Evolutionary conservation across 179 eudicot genomes (phyloP), one percentile per base, ranked within the genome.

Genomic region (Corrigiola litoralis): DNA sequence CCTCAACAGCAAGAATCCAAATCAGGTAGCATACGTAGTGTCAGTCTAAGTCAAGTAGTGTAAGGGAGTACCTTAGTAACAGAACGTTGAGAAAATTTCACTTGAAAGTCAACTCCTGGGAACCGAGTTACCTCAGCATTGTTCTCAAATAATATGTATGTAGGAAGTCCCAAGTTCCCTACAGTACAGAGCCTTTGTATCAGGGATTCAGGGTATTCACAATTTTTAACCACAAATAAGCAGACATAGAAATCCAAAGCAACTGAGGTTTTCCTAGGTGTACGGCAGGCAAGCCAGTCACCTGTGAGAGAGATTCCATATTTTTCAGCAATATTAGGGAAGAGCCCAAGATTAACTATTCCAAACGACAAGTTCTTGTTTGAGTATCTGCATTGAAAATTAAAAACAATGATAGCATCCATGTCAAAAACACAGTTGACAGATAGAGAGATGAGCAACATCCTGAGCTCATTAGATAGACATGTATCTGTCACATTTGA

Each of bases 261-360:
- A 68, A 23, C 13, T n/a, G 6, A 27, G 16, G 21, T 20, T 20
- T 51, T 42, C 23, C 34, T 20, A 38, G 16, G 21, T 6, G 6
- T 0, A 20, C 46, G 7, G 28, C 27, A 41, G 14, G 24, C 3
- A 25, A 57, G 12, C 27, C 48, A 60, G 11, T 58, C 52, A 87
- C 96, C 95, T 63, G 67, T 50, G 32, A 80, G 83, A 70, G 88
- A 77, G 49, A 89, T 83, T 48, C 90, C 90, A 68, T 72, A 89
- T 76, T 76, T 85, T 48, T 77, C 94, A 12, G 98, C 94, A 50
- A 81, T 81, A 77, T 92, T 92, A 12, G 97, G 94, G 67, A 92
- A 92, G 72, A 92, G 97, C 53, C 98, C 98, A 49, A 92, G 85
- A 78, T 92, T 92, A 67, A 92, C 89, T 63, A 79, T 71, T 62